phyloP scores from a whole-genome alignment of 805 yeast species.

The Kazachstania bromeliacearum region DNA sequence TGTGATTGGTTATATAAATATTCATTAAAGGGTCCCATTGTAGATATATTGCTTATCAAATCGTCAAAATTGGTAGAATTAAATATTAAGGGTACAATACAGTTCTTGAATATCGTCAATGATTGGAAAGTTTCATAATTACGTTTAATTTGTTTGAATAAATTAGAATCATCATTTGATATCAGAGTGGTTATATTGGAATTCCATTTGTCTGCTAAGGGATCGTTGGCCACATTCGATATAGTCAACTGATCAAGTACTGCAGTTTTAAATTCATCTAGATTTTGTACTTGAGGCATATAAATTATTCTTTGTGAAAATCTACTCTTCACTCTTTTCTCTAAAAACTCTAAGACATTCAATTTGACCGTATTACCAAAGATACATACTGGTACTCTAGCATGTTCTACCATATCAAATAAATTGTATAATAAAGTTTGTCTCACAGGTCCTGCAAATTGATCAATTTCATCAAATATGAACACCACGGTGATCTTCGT shows the following conservation, averaged over 20 bases:
- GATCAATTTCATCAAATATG: slow-evolving; percentile 77
- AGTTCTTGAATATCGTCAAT: slow-evolving; percentile 39
- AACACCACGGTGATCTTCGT: slow-evolving; percentile 54
- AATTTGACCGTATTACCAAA: slow-evolving; percentile 70
- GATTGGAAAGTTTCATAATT: slow-evolving; percentile 55
- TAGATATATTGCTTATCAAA: slow-evolving; percentile 15
- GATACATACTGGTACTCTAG: slow-evolving; percentile 65
- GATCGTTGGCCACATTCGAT: not conserved
- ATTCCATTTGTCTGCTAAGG: slow-evolving; percentile 36
- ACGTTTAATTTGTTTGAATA: slow-evolving; percentile 33
- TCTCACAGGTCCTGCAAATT: slow-evolving; percentile 57
- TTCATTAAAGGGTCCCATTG: slow-evolving; percentile 12
- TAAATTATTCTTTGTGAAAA: slow-evolving; percentile 72
- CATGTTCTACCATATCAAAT: slow-evolving; percentile 73
- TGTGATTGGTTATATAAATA: slow-evolving; percentile 24
- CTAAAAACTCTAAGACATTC: slow-evolving; percentile 71
- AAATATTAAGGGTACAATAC: slow-evolving; percentile 36
- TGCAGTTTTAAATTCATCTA: slow-evolving; percentile 43
- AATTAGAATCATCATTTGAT: slow-evolving; percentile 20
- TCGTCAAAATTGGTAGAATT: slow-evolving; percentile 24
- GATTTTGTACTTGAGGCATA: slow-evolving; percentile 40
- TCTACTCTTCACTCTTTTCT: slow-evolving; percentile 83
- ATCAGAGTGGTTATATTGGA: slow-evolving; percentile 25
- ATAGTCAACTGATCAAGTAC: slow-evolving; percentile 30
- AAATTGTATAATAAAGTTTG: slow-evolving; percentile 83